These are phyloP conservation scores for Canna indica DNA, from an alignment of 176 grass and related monocot species.

Conservation along the genomic window DNA sequence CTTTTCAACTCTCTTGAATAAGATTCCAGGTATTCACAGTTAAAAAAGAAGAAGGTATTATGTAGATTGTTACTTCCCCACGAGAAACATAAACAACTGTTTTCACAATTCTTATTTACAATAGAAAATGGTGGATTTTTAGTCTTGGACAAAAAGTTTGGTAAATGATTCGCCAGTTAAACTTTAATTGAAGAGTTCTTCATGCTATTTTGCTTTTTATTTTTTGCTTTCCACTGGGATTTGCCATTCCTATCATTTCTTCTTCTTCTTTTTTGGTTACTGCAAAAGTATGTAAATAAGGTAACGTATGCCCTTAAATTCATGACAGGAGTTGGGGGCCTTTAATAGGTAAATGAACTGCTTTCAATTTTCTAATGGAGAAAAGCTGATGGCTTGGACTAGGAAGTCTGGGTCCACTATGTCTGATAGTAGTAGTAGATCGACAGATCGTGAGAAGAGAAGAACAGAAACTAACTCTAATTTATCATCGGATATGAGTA, in stretches of 20 bases:
- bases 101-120: no score
- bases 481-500: not conserved
- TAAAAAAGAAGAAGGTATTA: no score
- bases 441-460: not conserved
- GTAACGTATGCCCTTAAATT: not conserved
- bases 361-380: not conserved
- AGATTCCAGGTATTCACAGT: no score
- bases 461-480: not conserved
- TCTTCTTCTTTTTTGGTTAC: not conserved
- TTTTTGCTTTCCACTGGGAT: not conserved
- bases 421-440: constrained; percentile 1
- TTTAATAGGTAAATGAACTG: not conserved
- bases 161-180: not conserved
- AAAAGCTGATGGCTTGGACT: not conserved
- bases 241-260: not conserved
- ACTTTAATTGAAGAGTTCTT: not conserved
- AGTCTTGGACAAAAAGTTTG: no score
- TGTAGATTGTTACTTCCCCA: no score
- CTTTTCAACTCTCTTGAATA: no score
- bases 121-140: no score
- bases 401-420: not conserved
- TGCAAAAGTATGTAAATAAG: not conserved
- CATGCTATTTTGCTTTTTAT: not conserved
- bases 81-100: no score
- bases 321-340: not conserved